Evolutionary conservation across 257 asterid species (phyloP).

Genomic region (Nicotiana obtusifolia): DNA sequence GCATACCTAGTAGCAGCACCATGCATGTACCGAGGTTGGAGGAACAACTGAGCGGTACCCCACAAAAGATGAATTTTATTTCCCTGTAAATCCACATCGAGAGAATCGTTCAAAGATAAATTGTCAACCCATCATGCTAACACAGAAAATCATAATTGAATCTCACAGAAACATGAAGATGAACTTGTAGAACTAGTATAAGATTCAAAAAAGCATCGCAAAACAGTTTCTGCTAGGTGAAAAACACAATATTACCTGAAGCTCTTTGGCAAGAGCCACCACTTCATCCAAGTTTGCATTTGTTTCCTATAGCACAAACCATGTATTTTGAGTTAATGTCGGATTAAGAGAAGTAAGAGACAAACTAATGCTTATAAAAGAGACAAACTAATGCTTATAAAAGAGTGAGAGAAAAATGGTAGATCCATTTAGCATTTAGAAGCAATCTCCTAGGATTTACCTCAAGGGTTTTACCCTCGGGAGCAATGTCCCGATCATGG

Average conservation of each 20-base stretch:
- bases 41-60: conserved; percentile 96
- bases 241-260: conserved; percentile 56
- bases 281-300: conserved; percentile 95
- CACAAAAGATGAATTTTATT: conserved; percentile 50
- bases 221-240: background rate
- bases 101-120: background rate
- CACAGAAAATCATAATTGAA: background rate
- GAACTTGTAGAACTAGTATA: background rate
- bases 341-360: background rate
- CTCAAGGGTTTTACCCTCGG: conserved; percentile 89
- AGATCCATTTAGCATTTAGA: background rate
- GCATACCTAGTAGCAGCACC: conserved; percentile 95
- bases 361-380: background rate
- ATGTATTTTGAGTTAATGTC: background rate
- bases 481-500: conserved; percentile 95
- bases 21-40: conserved; percentile 93
- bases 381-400: too few relatives aligned
- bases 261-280: conserved; percentile 91
- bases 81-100: background rate
- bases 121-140: background rate
- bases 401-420: too few relatives aligned
- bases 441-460: conserved; percentile 25
- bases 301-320: conserved; percentile 48
- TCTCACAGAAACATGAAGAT: background rate
- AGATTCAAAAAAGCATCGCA: background rate